A percentile compares a stretch with the other conserved stretches of the same genome.
Evolutionary conservation across 2,329 filamentous ascomycete species (phyloP).

Genomic region (Sclerotinia nivalis): DNA sequence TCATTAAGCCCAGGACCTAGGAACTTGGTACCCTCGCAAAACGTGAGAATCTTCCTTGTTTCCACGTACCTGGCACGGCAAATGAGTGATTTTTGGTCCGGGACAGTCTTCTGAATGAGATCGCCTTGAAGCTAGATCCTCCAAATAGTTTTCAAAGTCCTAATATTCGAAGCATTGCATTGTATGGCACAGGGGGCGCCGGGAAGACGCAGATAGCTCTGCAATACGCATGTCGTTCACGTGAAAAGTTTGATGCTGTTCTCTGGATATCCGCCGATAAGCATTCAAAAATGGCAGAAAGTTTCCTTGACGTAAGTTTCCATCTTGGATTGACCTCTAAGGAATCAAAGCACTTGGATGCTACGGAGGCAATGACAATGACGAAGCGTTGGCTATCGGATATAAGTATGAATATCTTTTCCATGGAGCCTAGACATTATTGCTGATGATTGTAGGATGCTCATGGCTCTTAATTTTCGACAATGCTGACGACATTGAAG

Average conservation of each 20-base stretch:
- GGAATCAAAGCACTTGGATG: background rate
- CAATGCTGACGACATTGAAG: conserved; percentile 34
- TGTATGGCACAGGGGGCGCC: conserved; percentile 21
- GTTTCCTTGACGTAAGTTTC: background rate
- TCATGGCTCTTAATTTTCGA: conserved; percentile 37
- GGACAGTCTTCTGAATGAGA: background rate
- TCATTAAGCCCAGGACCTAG: background rate
- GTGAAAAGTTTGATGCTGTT: conserved; percentile 23
- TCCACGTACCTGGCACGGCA: background rate
- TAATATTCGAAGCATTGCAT: conserved; percentile 4
- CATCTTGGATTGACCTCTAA: conserved; percentile 1
- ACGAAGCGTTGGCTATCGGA: conserved; percentile 1
- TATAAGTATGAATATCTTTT: conserved; percentile 4
- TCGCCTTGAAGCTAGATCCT: background rate
- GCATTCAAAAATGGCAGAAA: background rate
- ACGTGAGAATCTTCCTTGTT: background rate
- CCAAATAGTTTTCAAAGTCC: background rate
- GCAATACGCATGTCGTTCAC: conserved; percentile 10
- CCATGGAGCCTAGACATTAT: conserved; percentile 10
- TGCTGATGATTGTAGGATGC: conserved; percentile 20
- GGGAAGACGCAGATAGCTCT: conserved; percentile 25
- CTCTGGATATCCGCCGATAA: conserved; percentile 19
- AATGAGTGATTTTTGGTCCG: background rate
- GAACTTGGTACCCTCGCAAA: background rate
- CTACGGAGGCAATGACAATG: background rate